Evolutionary conservation across 2,329 filamentous ascomycete genomes (phyloP).

Genomic region (Hypoxylon sp.): DNA sequence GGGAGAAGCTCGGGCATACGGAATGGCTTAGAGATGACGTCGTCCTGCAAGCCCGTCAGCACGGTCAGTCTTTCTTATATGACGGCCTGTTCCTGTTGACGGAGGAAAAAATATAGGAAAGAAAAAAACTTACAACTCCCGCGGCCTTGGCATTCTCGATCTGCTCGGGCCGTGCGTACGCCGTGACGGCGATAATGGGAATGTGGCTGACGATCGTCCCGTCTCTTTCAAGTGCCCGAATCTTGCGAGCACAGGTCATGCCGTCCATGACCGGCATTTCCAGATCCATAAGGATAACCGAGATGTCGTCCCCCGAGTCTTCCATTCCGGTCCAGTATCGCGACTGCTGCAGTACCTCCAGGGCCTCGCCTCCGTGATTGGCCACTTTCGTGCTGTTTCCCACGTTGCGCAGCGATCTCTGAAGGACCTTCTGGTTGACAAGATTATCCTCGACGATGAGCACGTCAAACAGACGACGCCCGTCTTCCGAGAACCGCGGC

Average conservation of each 20-base stretch:
- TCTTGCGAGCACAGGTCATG: constrained; percentile 73
- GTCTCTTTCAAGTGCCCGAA: constrained; percentile 71
- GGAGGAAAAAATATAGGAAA: neutral
- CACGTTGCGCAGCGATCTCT: constrained; percentile 66
- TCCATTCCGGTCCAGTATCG: constrained; percentile 63
- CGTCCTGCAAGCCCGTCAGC: constrained; percentile 59
- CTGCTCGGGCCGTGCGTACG: constrained; percentile 79
- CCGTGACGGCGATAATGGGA: constrained; percentile 85
- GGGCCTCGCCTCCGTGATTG: constrained; percentile 70
- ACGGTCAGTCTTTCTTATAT: neutral
- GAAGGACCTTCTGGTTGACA: constrained; percentile 70
- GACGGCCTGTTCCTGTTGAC: neutral
- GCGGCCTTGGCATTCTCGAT: constrained; percentile 74
- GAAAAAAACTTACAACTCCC: constrained; percentile 68
- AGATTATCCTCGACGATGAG: constrained; percentile 74
- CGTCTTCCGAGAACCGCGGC: constrained; percentile 42
- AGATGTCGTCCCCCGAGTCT: constrained; percentile 60
- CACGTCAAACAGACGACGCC: constrained; percentile 57
- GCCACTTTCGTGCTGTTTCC: constrained; percentile 69
- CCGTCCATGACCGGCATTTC: constrained; percentile 89
- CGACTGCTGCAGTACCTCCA: constrained; percentile 64
- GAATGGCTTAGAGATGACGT: constrained; percentile 82
- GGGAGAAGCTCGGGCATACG: constrained; percentile 74
- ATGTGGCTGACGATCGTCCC: constrained; percentile 70
- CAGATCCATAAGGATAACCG: constrained; percentile 79